phyloP scores from a whole-genome alignment of 306 rosid genomes.

The Urtica urens region DNA sequence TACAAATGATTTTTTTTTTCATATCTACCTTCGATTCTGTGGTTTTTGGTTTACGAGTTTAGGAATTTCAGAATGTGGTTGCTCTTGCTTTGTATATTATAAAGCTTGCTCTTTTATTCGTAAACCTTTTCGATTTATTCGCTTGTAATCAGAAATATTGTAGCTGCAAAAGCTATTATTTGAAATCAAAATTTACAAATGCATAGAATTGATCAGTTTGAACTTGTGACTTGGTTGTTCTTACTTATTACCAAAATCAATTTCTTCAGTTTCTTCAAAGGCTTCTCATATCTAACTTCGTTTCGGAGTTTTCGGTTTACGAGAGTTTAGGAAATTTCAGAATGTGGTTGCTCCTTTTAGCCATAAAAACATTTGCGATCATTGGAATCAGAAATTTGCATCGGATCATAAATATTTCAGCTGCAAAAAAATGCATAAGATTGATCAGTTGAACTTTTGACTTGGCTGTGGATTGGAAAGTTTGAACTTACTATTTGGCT shows the following conservation, averaged over 20 bases:
- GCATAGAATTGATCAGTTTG: too few species aligned
- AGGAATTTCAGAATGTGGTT: too few species aligned
- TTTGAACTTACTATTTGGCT: neutral
- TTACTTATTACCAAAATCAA: neutral
- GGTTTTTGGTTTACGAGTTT: neutral
- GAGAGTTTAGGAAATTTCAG: neutral
- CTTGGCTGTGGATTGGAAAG: neutral
- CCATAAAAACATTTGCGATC: slow-evolving; percentile 1
- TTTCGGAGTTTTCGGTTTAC: neutral
- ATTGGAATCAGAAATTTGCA: neutral
- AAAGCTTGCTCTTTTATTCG: too few species aligned
- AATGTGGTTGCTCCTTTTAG: neutral
- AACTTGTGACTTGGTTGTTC: too few species aligned
- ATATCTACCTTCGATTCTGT: neutral
- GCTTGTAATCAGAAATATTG: neutral
- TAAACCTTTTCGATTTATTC: neutral
- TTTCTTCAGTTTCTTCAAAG: neutral
- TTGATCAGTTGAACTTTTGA: neutral
- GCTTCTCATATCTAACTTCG: neutral
- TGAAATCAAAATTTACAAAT: too few species aligned
- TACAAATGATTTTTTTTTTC: neutral
- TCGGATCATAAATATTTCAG: neutral
- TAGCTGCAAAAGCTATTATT: neutral
- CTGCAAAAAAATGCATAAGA: neutral
- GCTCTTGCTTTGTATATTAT: too few species aligned